phyloP scores from a whole-genome alignment of 257 asterid genomes.

The Anisodus tanguticus region DNA sequence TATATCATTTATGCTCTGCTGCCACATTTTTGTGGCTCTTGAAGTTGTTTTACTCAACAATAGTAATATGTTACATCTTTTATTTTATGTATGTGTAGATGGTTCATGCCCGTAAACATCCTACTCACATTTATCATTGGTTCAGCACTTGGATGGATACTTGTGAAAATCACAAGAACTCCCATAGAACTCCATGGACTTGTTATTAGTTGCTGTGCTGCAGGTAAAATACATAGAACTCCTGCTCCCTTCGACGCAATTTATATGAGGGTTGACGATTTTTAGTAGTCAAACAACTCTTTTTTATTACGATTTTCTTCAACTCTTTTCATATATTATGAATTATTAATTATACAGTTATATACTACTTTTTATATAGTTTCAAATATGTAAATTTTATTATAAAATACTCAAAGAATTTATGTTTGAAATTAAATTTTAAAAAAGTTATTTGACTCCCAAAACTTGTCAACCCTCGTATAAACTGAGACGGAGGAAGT shows the following conservation, averaged over 20 bases:
- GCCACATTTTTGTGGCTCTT: not conserved
- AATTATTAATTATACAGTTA: too few relatives aligned
- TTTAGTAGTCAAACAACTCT: too few relatives aligned
- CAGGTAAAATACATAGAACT: slow-evolving; percentile 29
- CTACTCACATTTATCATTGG: slow-evolving; percentile 44
- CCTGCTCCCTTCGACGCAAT: too few relatives aligned
- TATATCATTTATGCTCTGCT: not conserved
- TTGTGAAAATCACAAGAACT: slow-evolving; percentile 39
- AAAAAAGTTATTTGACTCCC: too few relatives aligned
- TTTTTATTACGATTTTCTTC: too few relatives aligned
- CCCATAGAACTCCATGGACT: slow-evolving; percentile 43
- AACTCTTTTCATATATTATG: too few relatives aligned
- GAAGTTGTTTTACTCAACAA: not conserved
- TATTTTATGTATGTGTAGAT: slow-evolving; percentile 29
- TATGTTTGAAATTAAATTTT: too few relatives aligned
- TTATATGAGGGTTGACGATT: too few relatives aligned
- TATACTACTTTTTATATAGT: too few relatives aligned
- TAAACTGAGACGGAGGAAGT: not conserved
- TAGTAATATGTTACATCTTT: not conserved
- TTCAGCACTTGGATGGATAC: slow-evolving; percentile 47
- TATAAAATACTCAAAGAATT: too few relatives aligned
- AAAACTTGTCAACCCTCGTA: not conserved
- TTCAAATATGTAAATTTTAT: too few relatives aligned
- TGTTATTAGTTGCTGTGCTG: slow-evolving; percentile 50
- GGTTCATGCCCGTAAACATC: slow-evolving; percentile 50